A percentile compares a stretch with the other conserved stretches of the same genome.
Conservation (phyloP, 2,329 filamentous ascomycete species). For the Epicoccum sorghinum region DNA sequence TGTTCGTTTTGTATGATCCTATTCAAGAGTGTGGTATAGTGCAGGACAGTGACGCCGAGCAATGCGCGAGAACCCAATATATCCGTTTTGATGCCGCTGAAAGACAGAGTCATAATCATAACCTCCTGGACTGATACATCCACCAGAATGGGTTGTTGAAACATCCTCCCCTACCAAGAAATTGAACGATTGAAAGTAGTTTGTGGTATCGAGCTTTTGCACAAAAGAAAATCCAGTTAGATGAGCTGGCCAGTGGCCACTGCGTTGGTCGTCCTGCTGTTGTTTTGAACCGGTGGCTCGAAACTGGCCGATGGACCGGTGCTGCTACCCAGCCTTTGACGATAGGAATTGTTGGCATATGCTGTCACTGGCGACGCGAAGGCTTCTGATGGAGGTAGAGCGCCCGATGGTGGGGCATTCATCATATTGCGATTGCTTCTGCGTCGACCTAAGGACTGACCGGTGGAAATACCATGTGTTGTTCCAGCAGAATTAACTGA, state of each 20-base stretch:
- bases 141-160: constrained; percentile 3
- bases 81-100: constrained; percentile 35
- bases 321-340: constrained; percentile 31
- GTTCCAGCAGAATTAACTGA: constrained; percentile 40
- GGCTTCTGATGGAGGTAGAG: constrained; percentile 31
- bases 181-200: constrained; percentile 3
- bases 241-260: constrained; percentile 45
- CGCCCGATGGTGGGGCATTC: constrained; percentile 29
- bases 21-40: constrained; percentile 18
- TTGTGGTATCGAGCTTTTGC: background rate
- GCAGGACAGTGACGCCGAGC: constrained; percentile 13
- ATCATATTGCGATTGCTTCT: constrained; percentile 46
- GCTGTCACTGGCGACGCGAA: constrained; percentile 31
- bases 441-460: constrained; percentile 39
- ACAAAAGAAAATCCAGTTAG: constrained; percentile 11
- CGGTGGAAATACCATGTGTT: constrained; percentile 31
- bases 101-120: constrained; percentile 21
- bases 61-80: constrained; percentile 10
- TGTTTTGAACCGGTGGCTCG: constrained; percentile 35
- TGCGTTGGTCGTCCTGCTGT: constrained; percentile 34
- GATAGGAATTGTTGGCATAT: constrained; percentile 40
- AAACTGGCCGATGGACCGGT: constrained; percentile 28
- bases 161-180: constrained; percentile 5
- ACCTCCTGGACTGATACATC: constrained; percentile 6
- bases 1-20: constrained; percentile 5